phyloP scores from a whole-genome alignment of 1,284 basidiomycete species.

The Heterobasidion occidentale region DNA sequence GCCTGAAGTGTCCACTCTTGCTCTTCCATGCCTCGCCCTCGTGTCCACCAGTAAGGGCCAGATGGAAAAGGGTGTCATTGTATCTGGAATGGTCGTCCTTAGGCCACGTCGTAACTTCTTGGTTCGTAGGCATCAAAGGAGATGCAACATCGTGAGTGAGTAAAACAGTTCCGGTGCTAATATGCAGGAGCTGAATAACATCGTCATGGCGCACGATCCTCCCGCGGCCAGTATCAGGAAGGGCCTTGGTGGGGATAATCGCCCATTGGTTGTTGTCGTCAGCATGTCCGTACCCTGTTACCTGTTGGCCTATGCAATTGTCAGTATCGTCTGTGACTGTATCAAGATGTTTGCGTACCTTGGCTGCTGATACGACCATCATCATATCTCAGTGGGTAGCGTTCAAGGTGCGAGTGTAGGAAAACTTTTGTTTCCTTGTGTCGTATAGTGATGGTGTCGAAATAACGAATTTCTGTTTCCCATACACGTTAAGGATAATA shows the following conservation, averaged over 20 bases:
- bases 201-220: slow-evolving; percentile 88
- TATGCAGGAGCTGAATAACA: slow-evolving; percentile 83
- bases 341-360: slow-evolving; percentile 36
- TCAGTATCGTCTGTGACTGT: not conserved
- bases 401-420: slow-evolving; percentile 88
- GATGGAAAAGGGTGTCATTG: slow-evolving; percentile 84
- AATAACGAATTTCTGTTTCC: slow-evolving; percentile 82
- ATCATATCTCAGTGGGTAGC: slow-evolving; percentile 91
- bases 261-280: slow-evolving; percentile 97
- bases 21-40: slow-evolving; percentile 83
- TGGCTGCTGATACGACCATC: slow-evolving; percentile 95
- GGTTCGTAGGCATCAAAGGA: slow-evolving; percentile 94
- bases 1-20: slow-evolving; percentile 85
- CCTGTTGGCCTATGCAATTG: slow-evolving; percentile 74
- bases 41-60: slow-evolving; percentile 65
- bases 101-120: slow-evolving; percentile 92
- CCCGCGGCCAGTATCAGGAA: slow-evolving; percentile 84
- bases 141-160: slow-evolving; percentile 98
- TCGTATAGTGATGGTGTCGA: slow-evolving; percentile 80
- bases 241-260: slow-evolving; percentile 86
- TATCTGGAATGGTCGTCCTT: slow-evolving; percentile 65
- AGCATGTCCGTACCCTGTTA: slow-evolving; percentile 93
- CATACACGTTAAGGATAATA: slow-evolving; percentile 1
- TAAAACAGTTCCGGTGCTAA: slow-evolving; percentile 77
- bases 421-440: slow-evolving; percentile 93